Base-by-base conservation (phyloP, 148 eudicot genomes). In the Chenopodium album region DNA sequence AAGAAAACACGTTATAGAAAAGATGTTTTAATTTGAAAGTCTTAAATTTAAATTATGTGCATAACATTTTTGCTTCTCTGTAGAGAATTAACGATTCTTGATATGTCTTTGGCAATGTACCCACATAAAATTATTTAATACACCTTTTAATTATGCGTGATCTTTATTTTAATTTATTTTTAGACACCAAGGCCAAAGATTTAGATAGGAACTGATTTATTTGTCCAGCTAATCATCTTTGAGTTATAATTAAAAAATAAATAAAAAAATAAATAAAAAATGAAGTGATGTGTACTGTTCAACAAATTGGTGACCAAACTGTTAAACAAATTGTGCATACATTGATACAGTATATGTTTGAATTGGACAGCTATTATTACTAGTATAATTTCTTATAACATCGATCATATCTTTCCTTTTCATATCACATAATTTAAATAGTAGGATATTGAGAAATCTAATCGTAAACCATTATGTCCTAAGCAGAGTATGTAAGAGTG, bases 241-340 rank as follows among this genome's bases (percentile, higher is more conserved):
- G 2, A 75, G 64, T 48, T 75, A 1, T 47, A 14, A 10, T 47
- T 12, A 50, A 41, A 41, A 37, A 5, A 37, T 3, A 4, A 34
- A 28, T 28, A 28, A 34, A 34, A 0, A 4, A 34, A 34, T 0
- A 34, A 34, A 34, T 34, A 34, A 48, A 9, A 1, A 48, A 31
- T 31, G 32, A 48, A 48, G 7, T 50, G 14, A 1, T 50, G 54
- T 12, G 54, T 50, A 10, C 14, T 50, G 69, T 17, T 63, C 3
- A 23, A 50, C 7, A 59, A 59, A 34, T 78, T 78, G 81, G 63
- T 78, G 81, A 50, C 68, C 80, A 20, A 78, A 78, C 62, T 78
- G 11, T 59, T 41, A 5, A 6, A 41, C 44, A 41, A 41, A 41
- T 41, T 41, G 3, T 34, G 65, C 65, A 60, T 60, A 54, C 16